These are phyloP conservation scores for Exsudoporus floridanus DNA, from an alignment of 1,284 basidiomycete genomes.

Conservation along the genomic window DNA sequence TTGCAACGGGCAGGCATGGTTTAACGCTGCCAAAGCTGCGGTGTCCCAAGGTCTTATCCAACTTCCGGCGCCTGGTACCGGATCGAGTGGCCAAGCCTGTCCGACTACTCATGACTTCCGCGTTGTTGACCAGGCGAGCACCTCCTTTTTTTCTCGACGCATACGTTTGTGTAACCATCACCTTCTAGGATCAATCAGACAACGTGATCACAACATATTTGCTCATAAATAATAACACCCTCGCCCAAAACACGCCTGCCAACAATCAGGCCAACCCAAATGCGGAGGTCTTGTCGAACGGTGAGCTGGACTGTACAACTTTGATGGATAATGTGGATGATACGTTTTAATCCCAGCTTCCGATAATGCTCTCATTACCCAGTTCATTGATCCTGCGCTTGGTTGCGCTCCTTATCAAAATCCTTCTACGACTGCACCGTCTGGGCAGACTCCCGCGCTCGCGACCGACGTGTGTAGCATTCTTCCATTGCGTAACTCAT, in stretches of 20 bases:
- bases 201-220: constrained; percentile 31
- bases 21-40: constrained; percentile 19
- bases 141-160: background rate
- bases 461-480: constrained; percentile 23
- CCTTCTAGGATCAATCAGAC: constrained; percentile 29
- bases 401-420: constrained; percentile 28
- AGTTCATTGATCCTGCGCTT: constrained; percentile 26
- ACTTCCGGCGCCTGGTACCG: constrained; percentile 22
- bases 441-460: constrained; percentile 20
- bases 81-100: constrained; percentile 19
- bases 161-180: background rate
- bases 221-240: constrained; percentile 22
- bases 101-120: constrained; percentile 31
- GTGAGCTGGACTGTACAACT: constrained; percentile 7
- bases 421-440: constrained; percentile 26
- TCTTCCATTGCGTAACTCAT: background rate
- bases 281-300: constrained; percentile 26
- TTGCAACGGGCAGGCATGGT: constrained; percentile 26
- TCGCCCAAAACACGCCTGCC: constrained; percentile 27
- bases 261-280: constrained; percentile 27
- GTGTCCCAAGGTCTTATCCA: constrained; percentile 21
- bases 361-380: constrained; percentile 27
- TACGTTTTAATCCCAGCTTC: constrained; percentile 13
- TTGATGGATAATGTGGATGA: background rate
- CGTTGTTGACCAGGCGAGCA: constrained; percentile 25